Base-by-base conservation (phyloP, 2,329 filamentous ascomycete genomes). In the Chrysosporium queenslandicum region DNA sequence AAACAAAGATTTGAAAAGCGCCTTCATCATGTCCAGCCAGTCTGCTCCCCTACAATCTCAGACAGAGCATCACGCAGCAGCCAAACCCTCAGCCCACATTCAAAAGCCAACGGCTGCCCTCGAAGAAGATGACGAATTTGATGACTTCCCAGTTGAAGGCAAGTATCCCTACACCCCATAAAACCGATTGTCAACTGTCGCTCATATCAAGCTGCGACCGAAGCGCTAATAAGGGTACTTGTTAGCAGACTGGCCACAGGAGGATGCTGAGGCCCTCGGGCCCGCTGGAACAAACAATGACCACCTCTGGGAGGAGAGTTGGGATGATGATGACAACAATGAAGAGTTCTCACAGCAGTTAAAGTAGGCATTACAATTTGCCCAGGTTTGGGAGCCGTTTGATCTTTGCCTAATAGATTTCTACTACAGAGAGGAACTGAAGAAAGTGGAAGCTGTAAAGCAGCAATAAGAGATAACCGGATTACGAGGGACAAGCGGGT, bases 241-340 rank as follows among this genome's bases (percentile, higher is more conserved):
- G 29, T 52, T n/a, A n/a, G 27, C 62, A 94, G 92, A 97, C 72
- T 98, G 92, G 92, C 77, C 83, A 50, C 83, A 89, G 69, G 88
- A 95, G 66, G 90, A 95, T 66, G 87, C 87, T 56, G 88, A 96
- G 67, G 85, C 83, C 52, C 86, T 55, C 53, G 64, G 42, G 52
- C 63, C 66, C 50, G 66, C 67, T 56, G 81, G 77, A 56, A 81
- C 75, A 61, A 83, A 83, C 41, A 55, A 55, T 64, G 80, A 83
- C 68, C 90, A 97, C 74, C 76, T 98, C 51, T 98, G 92, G 92
- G 92, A 98, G 72, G 92, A 98, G 77, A 96, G 89, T 77, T 98
- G 92, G 92, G 92, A 98, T 66, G 92, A 98, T 65, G 91, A 97
- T 68, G 92, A 97, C 72, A 92, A 88, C 59, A 92, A 80, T 63